Evolutionary conservation across 116 monocot species (phyloP), one percentile per base, ranked within the genome.

Genomic region (Iris pallida): DNA sequence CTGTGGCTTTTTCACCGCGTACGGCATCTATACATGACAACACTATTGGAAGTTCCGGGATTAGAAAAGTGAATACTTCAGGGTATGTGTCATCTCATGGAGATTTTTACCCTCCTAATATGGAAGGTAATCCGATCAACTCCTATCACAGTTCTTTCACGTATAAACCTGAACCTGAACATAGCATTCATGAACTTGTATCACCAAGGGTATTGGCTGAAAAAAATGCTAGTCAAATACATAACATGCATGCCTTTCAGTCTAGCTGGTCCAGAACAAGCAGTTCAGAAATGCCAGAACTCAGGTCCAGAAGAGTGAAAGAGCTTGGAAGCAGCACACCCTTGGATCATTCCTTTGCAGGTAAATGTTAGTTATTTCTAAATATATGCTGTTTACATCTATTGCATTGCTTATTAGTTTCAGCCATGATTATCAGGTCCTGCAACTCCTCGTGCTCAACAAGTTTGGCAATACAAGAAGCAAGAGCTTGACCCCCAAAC

Each of bases 151-250:
- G 56, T 71, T 65, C 76, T 66, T 72, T 80, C 20, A 43, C 57
- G 11, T 64, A 64, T 71, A 85, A 66, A 60, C 47, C 73, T 46
- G 80, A 66, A 60, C 47, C 73, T 46, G 80, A 81, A 15, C 61
- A n/a, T 46, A 56, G 53, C 43, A 64, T 72, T 4, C 75, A 71
- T 68, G 79, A 83, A 53, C 76, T 76, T 49, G 61, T 74, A 46
- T 90, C 94, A 20, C 83, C 88, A 20, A 75, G 79, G 74, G 53
- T 80, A 43, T 79, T 75, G 59, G 55, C 69, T 43, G 89, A 86
- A 74, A 78, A 68, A 42, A 7, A 42, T 60, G 76, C 59, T 18
- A 49, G 41, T 68, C 76, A 67, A 16, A 20, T 30, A 30, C 83
- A 75, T 43, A 78, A 57, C 67, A 66, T 40, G 16, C 78, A 70